A percentile compares a stretch with the other conserved stretches of the same genome.
Conservation (phyloP, 73 alveolate genomes). For the Tetrahymena elliotti region DNA sequence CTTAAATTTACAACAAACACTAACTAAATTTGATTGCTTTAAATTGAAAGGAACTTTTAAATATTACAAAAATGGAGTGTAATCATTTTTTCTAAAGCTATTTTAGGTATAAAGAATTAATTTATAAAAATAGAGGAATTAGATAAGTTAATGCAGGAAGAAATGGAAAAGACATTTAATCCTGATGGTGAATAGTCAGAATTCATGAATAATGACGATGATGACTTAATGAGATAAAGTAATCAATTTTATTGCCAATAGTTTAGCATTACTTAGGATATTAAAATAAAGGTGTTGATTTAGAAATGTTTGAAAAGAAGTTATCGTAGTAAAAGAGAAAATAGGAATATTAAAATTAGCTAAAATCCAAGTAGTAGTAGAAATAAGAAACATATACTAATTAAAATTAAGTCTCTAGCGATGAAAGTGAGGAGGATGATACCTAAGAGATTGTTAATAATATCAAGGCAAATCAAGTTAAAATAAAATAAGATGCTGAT, state of each 20-base stretch:
- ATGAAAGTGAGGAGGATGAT: not conserved
- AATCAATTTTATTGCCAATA: not conserved
- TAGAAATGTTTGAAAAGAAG: not conserved
- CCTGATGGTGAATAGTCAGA: not conserved
- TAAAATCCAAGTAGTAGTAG: not conserved
- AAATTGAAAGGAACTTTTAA: not conserved
- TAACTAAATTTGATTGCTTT: not conserved
- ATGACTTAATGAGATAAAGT: not conserved
- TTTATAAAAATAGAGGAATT: not conserved
- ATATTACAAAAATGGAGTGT: not conserved
- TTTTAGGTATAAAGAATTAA: not conserved
- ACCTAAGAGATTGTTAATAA: not conserved
- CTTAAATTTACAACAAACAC: not conserved
- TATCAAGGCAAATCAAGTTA: not conserved
- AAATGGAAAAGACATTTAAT: not conserved
- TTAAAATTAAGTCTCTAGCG: not conserved
- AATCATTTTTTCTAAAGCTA: not conserved
- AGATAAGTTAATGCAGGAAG: not conserved
- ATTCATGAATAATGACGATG: not conserved
- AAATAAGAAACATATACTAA: not conserved
- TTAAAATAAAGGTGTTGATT: not conserved
- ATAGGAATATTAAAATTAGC: not conserved
- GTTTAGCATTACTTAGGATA: no score
- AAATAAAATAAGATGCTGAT: not conserved
- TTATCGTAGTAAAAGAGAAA: not conserved